These are phyloP conservation scores for Thraustochytrium striatum DNA, from an alignment of 352 stramenopile species.

Conservation along the genomic window DNA sequence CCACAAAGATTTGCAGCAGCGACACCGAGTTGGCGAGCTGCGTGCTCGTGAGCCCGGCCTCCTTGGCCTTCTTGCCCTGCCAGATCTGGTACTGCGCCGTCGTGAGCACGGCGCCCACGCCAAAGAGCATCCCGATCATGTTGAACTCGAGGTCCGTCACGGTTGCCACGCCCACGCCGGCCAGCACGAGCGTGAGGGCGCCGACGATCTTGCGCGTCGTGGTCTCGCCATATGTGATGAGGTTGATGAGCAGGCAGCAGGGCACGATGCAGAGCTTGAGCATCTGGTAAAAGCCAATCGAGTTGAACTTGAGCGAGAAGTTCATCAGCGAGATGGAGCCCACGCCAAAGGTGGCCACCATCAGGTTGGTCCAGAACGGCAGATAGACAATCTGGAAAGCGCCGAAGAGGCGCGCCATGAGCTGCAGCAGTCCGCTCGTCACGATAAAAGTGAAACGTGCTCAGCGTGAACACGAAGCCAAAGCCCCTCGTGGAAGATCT, in stretches of 20 bases:
- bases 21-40: slow-evolving; percentile 24
- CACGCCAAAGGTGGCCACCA: slow-evolving; percentile 35
- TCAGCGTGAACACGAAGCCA: slow-evolving; percentile 30
- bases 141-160: slow-evolving; percentile 44
- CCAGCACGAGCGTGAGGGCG: neutral
- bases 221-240: neutral
- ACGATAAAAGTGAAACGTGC: slow-evolving; percentile 39
- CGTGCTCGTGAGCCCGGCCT: slow-evolving; percentile 3
- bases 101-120: slow-evolving; percentile 17
- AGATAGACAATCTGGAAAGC: slow-evolving; percentile 18
- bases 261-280: slow-evolving; percentile 30
- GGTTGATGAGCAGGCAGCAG: slow-evolving; percentile 16
- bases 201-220: neutral
- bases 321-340: slow-evolving; percentile 46
- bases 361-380: neutral
- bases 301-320: slow-evolving; percentile 48
- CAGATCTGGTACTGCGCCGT: slow-evolving; percentile 48
- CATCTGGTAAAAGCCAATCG: slow-evolving; percentile 50
- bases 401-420: slow-evolving; percentile 18
- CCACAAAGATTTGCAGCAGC: slow-evolving; percentile 7
- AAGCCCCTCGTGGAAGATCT: slow-evolving; percentile 37
- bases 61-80: slow-evolving; percentile 44
- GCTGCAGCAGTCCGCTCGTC: slow-evolving; percentile 13
- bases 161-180: slow-evolving; percentile 26
- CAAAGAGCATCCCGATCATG: slow-evolving; percentile 25